Conservation (phyloP, 495 filamentous ascomycete genomes). For the Stereocaulon alpinum region DNA sequence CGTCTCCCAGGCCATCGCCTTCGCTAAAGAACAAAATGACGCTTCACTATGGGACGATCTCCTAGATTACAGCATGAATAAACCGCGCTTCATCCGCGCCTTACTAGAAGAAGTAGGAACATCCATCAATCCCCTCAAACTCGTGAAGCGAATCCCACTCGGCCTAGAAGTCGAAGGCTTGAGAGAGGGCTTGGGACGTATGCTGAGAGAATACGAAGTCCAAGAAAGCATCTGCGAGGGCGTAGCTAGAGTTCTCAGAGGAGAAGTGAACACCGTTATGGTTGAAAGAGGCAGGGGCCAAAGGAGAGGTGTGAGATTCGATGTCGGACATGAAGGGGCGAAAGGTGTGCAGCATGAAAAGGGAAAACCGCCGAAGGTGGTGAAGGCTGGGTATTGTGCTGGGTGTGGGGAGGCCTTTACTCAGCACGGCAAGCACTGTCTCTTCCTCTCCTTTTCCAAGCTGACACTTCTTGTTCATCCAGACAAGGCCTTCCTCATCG, state of each 20-base stretch:
- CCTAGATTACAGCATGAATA: conserved; percentile 91
- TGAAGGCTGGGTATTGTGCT: conserved; percentile 46
- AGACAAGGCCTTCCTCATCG: conserved; percentile 48
- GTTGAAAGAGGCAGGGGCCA: conserved; percentile 64
- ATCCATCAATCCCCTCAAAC: conserved; percentile 75
- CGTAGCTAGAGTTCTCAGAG: conserved; percentile 72
- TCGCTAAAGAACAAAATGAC: conserved; percentile 86
- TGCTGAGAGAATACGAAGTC: conserved; percentile 89
- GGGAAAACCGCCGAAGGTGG: conserved; percentile 25
- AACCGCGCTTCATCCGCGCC: conserved; percentile 84
- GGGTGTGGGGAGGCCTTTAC: conserved; percentile 51
- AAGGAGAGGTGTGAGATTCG: conserved; percentile 77
- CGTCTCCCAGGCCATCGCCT: conserved; percentile 82
- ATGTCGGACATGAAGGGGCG: conserved; percentile 37
- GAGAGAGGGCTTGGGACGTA: conserved; percentile 67
- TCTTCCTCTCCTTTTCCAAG: background rate
- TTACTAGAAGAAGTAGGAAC: conserved; percentile 90
- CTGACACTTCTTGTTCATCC: background rate
- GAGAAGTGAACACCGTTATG: conserved; percentile 80
- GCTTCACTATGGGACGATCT: conserved; percentile 90
- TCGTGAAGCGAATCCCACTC: conserved; percentile 83
- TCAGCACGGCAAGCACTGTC: conserved; percentile 35
- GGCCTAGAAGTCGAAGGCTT: conserved; percentile 86
- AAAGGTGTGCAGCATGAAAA: conserved; percentile 11
- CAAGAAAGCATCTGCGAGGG: conserved; percentile 84